Evolutionary conservation across 192 early-diverging fungal species (phyloP).

Genomic region (Endogone sp.): DNA sequence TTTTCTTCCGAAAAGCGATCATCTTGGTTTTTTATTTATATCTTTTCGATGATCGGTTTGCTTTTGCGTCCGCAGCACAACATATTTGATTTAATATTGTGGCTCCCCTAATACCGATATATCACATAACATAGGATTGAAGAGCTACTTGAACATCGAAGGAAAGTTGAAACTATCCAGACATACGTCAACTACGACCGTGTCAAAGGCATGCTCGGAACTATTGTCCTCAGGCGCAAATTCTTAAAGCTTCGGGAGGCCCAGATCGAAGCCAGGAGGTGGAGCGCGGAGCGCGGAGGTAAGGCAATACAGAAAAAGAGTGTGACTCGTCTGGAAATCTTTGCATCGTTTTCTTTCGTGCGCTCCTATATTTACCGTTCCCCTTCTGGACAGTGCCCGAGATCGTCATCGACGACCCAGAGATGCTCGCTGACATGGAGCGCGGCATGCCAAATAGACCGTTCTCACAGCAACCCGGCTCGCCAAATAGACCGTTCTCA

Average conservation of each 20-base stretch:
- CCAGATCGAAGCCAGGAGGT: constrained; percentile 2
- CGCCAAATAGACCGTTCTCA: background rate
- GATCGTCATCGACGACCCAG: background rate
- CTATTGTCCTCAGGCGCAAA: constrained; percentile 26
- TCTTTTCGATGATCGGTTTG: background rate
- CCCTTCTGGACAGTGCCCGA: background rate
- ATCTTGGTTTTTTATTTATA: background rate
- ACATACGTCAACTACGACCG: constrained; percentile 25
- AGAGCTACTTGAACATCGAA: constrained; percentile 29
- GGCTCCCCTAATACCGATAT: too few relatives aligned
- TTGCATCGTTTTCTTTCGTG: background rate
- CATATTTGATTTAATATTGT: too few relatives aligned
- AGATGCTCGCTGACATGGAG: background rate
- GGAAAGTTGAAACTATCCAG: constrained; percentile 32
- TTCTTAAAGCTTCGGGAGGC: constrained; percentile 16
- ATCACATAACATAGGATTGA: constrained; percentile 20
- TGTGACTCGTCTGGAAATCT: background rate
- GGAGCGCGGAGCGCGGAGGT: background rate
- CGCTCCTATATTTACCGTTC: too few relatives aligned
- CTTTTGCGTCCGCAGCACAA: background rate
- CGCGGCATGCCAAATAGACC: background rate
- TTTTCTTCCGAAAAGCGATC: background rate
- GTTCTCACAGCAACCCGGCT: background rate
- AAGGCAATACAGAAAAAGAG: too few relatives aligned
- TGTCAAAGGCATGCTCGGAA: constrained; percentile 28